Conservation (phyloP, 345 rosid species). For the Rhodomyrtus tomentosa region DNA sequence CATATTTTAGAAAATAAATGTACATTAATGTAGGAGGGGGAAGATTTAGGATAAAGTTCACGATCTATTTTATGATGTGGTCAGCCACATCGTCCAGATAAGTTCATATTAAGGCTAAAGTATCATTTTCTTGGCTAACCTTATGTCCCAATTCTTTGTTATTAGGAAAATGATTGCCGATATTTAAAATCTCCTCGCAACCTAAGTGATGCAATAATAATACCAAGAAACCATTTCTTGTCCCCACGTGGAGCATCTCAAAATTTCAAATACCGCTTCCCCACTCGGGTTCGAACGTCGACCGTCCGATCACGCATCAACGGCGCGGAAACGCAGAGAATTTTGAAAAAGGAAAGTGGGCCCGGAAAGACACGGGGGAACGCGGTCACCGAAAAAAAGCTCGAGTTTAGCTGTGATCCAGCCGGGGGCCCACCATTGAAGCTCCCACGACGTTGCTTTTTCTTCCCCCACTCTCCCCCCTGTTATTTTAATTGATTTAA, state of each 20-base stretch:
- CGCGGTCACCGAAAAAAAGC: slow-evolving; percentile 20
- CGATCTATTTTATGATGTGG: neutral
- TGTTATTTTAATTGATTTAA: neutral
- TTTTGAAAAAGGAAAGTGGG: neutral
- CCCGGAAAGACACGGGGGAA: neutral
- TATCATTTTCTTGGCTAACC: neutral
- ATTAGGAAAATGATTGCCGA: neutral
- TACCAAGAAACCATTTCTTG: neutral
- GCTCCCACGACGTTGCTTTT: slow-evolving; percentile 4
- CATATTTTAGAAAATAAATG: no score
- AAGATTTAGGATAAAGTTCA: neutral
- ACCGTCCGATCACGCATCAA: slow-evolving; percentile 17
- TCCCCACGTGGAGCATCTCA: neutral
- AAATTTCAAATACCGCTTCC: neutral
- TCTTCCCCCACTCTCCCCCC: neutral
- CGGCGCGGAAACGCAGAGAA: neutral
- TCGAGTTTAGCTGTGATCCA: neutral
- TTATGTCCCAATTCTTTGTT: neutral
- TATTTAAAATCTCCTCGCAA: neutral
- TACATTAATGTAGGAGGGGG: neutral
- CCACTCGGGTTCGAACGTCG: slow-evolving; percentile 8
- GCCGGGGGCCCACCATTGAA: neutral
- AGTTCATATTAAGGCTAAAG: neutral
- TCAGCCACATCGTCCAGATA: neutral
- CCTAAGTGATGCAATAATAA: neutral